Evolutionary conservation across 2,329 filamentous ascomycete genomes (phyloP).

Genomic region (Podosphaera xanthii): DNA sequence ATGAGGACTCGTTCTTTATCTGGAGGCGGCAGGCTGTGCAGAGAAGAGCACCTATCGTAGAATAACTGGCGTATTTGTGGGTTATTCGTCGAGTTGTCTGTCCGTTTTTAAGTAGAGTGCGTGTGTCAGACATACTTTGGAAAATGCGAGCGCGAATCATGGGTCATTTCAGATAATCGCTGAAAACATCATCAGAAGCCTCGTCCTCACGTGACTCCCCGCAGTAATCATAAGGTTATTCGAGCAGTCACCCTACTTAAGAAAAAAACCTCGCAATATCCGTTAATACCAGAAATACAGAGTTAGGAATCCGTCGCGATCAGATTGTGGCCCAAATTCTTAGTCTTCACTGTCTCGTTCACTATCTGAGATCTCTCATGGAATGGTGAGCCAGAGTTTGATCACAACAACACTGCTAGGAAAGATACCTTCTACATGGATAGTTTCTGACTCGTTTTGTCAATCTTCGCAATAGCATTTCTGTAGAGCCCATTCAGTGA

Average conservation of each 20-base stretch:
- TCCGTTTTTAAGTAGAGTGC: slow-evolving; percentile 57
- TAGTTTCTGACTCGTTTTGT: slow-evolving; percentile 8
- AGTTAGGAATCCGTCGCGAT: neutral
- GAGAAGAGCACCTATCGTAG: slow-evolving; percentile 40
- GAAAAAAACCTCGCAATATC: neutral
- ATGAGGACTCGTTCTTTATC: slow-evolving; percentile 42
- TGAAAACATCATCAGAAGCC: neutral
- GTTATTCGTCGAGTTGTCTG: slow-evolving; percentile 50
- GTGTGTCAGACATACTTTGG: slow-evolving; percentile 48
- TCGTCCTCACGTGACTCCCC: slow-evolving; percentile 2
- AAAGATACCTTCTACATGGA: slow-evolving; percentile 6
- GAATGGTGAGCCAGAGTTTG: slow-evolving; percentile 4
- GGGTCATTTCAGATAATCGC: neutral
- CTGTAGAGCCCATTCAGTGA: slow-evolving; percentile 15
- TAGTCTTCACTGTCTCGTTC: neutral
- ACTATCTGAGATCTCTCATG: slow-evolving; percentile 1
- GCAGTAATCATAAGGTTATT: neutral
- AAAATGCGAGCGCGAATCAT: neutral
- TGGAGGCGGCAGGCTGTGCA: slow-evolving; percentile 43
- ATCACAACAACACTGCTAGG: slow-evolving; percentile 4
- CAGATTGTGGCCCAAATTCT: neutral
- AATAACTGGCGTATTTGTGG: slow-evolving; percentile 46
- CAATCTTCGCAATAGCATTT: slow-evolving; percentile 6
- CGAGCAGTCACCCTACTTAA: neutral
- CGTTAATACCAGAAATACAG: neutral